A percentile compares a stretch with the other conserved stretches of the same genome.
phyloP scores from a whole-genome alignment of 805 yeast species.

The Yamadazyma akitaensis region DNA sequence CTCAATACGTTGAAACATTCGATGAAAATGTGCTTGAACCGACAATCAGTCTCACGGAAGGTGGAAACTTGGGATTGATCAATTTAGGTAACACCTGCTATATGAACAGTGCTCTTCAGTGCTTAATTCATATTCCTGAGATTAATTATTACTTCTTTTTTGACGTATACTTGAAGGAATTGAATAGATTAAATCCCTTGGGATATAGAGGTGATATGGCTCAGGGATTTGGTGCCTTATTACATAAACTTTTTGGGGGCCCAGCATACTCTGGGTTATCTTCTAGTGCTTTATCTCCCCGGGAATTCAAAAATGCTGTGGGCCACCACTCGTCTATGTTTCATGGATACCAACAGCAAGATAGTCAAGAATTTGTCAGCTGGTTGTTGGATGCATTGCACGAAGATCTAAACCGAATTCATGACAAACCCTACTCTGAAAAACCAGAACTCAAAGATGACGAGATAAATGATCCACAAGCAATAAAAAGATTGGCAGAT shows the following conservation, averaged over 20 bases:
- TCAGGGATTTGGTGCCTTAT: slow-evolving; percentile 61
- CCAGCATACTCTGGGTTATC: neutral
- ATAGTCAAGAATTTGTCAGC: slow-evolving; percentile 88
- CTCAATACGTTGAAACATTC: neutral
- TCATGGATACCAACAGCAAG: slow-evolving; percentile 83
- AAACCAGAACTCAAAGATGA: slow-evolving; percentile 78
- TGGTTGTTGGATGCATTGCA: slow-evolving; percentile 86
- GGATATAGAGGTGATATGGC: slow-evolving; percentile 87
- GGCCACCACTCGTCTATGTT: slow-evolving; percentile 80
- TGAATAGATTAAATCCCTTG: slow-evolving; percentile 75
- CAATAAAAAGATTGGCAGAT: slow-evolving; percentile 61
- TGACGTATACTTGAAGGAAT: slow-evolving; percentile 57
- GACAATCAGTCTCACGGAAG: slow-evolving; percentile 13
- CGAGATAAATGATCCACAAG: slow-evolving; percentile 49
- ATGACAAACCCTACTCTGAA: slow-evolving; percentile 80
- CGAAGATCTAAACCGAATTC: slow-evolving; percentile 84
- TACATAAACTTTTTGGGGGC: slow-evolving; percentile 54
- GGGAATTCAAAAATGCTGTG: slow-evolving; percentile 71
- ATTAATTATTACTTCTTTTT: slow-evolving; percentile 69
- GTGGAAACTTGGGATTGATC: slow-evolving; percentile 55
- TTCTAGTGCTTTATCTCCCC: slow-evolving; percentile 47
- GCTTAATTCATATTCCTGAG: slow-evolving; percentile 83
- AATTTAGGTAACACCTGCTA: slow-evolving; percentile 91
- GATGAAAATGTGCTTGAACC: slow-evolving; percentile 12
- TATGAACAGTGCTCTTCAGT: slow-evolving; percentile 93